Evolutionary conservation across 805 yeast genomes (phyloP), one percentile per base, ranked within the genome.

Genomic region (Maudiozyma turicensis): DNA sequence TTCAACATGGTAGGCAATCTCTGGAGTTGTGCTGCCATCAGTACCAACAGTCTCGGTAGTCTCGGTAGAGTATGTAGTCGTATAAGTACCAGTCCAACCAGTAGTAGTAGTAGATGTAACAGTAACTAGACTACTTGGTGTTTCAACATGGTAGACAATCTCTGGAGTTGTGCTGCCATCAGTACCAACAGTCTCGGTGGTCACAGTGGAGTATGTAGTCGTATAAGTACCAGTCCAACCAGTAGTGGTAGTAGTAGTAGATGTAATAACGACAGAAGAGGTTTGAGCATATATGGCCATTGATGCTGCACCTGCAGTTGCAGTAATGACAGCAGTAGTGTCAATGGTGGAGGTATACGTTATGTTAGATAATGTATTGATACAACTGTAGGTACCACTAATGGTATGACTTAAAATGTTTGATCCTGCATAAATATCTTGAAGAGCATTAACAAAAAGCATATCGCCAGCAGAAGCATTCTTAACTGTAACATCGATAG

Each of bases 391-490:
- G 11, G 50, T 52, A 20, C 54, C 45, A 31, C 45, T 46, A 28
- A 62, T 50, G 13, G 51, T 54, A 42, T 63, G 64, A 15, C 48
- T 50, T 30, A 60, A 47, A 5, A 58, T 57, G 35, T 58, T 56
- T 8, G 40, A 44, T 26, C 59, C 61, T 3, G 34, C 51, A 6
- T 55, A 50, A 20, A 63, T 44, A 8, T 50, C 31, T 54, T 70
- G 73, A 30, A 65, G 54, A 11, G 62, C 66, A 40, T 70, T 64
- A 14, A 67, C 51, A 58, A 62, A 62, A 5, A 69, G 40, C 49
- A 61, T 61, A 26, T 57, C 55, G 8, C 64, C 67, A 6, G 63
- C 53, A 10, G 61, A 53, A 8, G 63, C 45, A 40, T 57, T 47
- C 20, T 50, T 54, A 28, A 61, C 52, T 14, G 51, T 45, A 13